These are phyloP conservation scores for Pecoramyces ruminantium DNA, from an alignment of 192 early-diverging fungal species.

Conservation along the genomic window DNA sequence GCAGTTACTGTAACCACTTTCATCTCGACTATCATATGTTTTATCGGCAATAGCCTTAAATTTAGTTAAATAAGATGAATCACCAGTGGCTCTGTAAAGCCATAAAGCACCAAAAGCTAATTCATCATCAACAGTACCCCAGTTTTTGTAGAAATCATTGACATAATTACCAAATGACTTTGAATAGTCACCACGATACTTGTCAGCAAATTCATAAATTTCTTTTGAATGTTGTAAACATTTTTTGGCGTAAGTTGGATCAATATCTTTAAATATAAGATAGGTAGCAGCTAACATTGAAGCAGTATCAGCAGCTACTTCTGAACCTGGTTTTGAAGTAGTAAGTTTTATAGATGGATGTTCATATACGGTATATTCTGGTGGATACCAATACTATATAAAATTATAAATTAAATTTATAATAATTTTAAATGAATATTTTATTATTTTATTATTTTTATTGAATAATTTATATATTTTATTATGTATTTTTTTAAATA, in stretches of 20 bases:
- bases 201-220: conserved; percentile 27
- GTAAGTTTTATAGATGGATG: background rate
- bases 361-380: background rate
- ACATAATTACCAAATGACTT: conserved; percentile 12
- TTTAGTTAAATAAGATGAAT: background rate
- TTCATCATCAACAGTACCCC: conserved; percentile 14
- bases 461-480: too few relatives aligned
- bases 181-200: conserved; percentile 19
- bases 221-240: conserved; percentile 17
- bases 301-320: conserved; percentile 29
- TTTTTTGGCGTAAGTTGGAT: background rate
- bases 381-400: background rate
- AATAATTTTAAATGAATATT: too few relatives aligned
- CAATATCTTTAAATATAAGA: conserved; percentile 13
- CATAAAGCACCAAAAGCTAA: conserved; percentile 34
- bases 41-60: background rate
- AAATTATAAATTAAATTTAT: too few relatives aligned
- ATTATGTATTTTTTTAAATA: too few relatives aligned
- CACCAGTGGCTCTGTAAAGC: conserved; percentile 28
- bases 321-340: conserved; percentile 7
- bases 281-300: conserved; percentile 33
- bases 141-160: conserved; percentile 16
- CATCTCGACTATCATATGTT: conserved; percentile 4
- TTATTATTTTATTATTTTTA: too few relatives aligned
- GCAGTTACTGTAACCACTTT: conserved; percentile 7